These are phyloP conservation scores for Cryptomeria japonica DNA, from an alignment of 75 land plant species.

Conservation along the genomic window DNA sequence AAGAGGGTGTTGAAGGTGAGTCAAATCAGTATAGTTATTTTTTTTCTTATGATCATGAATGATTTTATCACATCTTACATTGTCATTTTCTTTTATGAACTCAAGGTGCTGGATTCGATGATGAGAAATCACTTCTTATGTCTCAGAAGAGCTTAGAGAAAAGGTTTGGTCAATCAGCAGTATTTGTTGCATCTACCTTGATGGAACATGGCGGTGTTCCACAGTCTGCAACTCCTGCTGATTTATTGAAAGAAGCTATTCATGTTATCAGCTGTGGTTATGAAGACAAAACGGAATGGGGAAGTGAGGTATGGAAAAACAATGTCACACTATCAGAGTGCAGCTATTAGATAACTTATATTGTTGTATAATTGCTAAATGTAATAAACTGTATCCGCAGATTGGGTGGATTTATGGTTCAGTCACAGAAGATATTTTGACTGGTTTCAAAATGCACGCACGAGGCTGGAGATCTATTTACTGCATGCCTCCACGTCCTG, in stretches of 20 bases:
- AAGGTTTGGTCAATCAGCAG: conserved; percentile 77
- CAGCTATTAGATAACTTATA: background rate
- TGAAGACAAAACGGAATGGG: conserved; percentile 85
- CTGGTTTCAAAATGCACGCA: conserved; percentile 91
- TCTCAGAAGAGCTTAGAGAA: conserved; percentile 91
- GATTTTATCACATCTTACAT: background rate
- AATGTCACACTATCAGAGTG: background rate
- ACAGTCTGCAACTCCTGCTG: conserved; percentile 74
- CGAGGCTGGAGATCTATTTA: conserved; percentile 88
- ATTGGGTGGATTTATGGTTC: conserved; percentile 95
- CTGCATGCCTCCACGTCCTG: conserved; percentile 80
- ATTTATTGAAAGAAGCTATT: conserved; percentile 78
- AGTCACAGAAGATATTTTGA: conserved; percentile 92
- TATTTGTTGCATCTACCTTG: conserved; percentile 79
- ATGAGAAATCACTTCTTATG: conserved; percentile 88
- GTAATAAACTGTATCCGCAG: conserved; percentile 31
- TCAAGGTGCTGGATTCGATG: conserved; percentile 81
- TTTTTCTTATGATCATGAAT: background rate
- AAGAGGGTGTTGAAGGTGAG: conserved; percentile 40
- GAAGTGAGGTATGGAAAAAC: conserved; percentile 51
- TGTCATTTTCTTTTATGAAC: background rate
- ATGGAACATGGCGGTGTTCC: conserved; percentile 88
- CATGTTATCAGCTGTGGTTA: conserved; percentile 89
- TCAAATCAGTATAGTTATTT: background rate
- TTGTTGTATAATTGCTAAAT: background rate